These are phyloP conservation scores for Microbotryum violaceum DNA, from an alignment of 1,284 basidiomycete species.

Conservation along the genomic window DNA sequence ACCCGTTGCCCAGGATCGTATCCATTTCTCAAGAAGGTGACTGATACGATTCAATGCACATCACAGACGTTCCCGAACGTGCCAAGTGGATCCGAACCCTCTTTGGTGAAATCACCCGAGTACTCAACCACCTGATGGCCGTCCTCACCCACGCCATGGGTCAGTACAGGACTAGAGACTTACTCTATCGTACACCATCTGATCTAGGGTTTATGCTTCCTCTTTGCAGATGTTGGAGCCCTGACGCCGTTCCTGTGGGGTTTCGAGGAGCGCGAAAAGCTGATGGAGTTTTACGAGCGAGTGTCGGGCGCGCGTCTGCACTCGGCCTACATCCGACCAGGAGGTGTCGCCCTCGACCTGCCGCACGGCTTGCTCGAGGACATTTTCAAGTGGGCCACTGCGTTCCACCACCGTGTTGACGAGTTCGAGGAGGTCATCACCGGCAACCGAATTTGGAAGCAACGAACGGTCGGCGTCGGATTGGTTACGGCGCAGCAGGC, in stretches of 20 bases:
- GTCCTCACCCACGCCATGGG: slow-evolving; percentile 85
- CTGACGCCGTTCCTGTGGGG: slow-evolving; percentile 99
- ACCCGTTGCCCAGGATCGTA: too few relatives aligned
- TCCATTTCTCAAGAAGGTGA: too few relatives aligned
- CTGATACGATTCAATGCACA: too few relatives aligned
- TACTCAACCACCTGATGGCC: slow-evolving; percentile 97
- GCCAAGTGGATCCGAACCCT: slow-evolving; percentile 98
- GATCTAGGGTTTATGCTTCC: background rate
- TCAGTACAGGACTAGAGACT: slow-evolving; percentile 6
- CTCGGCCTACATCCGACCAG: slow-evolving; percentile 94
- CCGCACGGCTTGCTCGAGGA: slow-evolving; percentile 94
- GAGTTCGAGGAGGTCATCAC: slow-evolving; percentile 98
- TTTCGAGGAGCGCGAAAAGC: slow-evolving; percentile 98
- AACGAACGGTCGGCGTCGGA: slow-evolving; percentile 84
- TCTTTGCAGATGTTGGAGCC: slow-evolving; percentile 70
- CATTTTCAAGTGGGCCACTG: slow-evolving; percentile 96
- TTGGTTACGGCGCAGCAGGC: slow-evolving; percentile 87
- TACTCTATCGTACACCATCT: background rate
- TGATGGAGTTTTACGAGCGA: slow-evolving; percentile 99
- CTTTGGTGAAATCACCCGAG: slow-evolving; percentile 93
- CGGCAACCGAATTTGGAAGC: slow-evolving; percentile 97
- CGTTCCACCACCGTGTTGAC: slow-evolving; percentile 77
- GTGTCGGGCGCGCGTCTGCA: slow-evolving; percentile 96
- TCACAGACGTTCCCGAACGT: slow-evolving; percentile 79
- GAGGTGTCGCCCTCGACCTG: slow-evolving; percentile 95